Evolutionary conservation across 2,329 filamentous ascomycete species (phyloP), one percentile per base, ranked within the genome.

Genomic region (Colletotrichum zoysiae): DNA sequence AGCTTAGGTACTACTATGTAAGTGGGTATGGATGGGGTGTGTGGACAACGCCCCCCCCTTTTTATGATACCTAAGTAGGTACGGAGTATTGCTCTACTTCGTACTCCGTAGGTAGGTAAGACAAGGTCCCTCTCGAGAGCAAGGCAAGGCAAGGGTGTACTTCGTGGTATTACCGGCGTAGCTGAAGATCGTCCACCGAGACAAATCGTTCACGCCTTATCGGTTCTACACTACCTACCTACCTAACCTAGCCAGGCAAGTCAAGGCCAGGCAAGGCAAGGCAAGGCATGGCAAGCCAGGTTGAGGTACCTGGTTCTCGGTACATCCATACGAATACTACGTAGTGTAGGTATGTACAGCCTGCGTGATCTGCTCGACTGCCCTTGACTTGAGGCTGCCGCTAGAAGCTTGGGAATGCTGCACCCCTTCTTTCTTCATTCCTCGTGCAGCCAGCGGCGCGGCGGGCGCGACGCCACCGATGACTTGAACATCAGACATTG

Each of bases 401-500:
- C 42, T 61, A 61, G 58, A 61, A 61, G 42, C 58, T 48, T 48
- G 42, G 42, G 44, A 61, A 48, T 46, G 26, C 42, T 23, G 35
- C 46, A n/a, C n/a, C 26, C 46, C 20, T 23, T 48, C 46, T 48
- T 48, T 48, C 46, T 51, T 63, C 46, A 51, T 63, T 63, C 60
- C 23, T 16, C 23, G 48, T 42, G 23, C 35, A 63, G 23, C 26
- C 26, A 26, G 26, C 26, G 26, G 26, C 26, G 26, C 23, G 35
- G 33, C 14, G 20, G 42, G 5, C 44, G 9, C 26, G 33, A 16
- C 58, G 58, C 58, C 58, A 50, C 44, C 30, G 5, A 61, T 50
- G 1, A 20, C 40, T 11, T 46, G 7, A 6, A 30, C 38, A 38
- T 62, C 33, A n/a, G 40, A 40, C 48, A n/a, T 51, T 6, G 14